Percentiles rank a stretch among this genome's conserved stretches.
Evolutionary conservation across 306 rosid species (phyloP).

Genomic region (Echinosophora koreensis): DNA sequence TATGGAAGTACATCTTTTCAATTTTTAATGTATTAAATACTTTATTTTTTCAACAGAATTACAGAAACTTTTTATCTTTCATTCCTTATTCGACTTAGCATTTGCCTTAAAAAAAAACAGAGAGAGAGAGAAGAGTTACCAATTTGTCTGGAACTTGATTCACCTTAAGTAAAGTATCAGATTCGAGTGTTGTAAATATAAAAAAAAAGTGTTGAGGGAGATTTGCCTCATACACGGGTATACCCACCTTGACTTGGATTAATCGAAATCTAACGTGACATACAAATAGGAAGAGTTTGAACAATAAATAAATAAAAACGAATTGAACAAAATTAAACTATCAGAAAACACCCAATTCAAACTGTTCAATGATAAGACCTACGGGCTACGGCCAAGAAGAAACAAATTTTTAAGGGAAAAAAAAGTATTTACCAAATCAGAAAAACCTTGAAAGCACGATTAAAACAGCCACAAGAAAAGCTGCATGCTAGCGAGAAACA

Average conservation of each 20-base stretch:
- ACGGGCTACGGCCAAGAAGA: slow-evolving; percentile 43
- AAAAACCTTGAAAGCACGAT: slow-evolving; percentile 51
- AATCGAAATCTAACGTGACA: too few species aligned
- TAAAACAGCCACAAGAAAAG: slow-evolving; percentile 42
- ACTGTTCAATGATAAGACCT: slow-evolving; percentile 45
- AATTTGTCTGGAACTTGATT: too few species aligned
- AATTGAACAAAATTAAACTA: slow-evolving; percentile 47
- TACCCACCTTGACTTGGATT: slow-evolving; percentile 1
- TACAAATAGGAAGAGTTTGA: slow-evolving; percentile 19
- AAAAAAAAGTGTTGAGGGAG: not conserved
- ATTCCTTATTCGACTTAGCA: too few species aligned
- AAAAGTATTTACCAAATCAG: slow-evolving; percentile 37
- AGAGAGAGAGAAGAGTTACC: too few species aligned
- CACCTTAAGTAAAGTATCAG: too few species aligned
- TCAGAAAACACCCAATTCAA: slow-evolving; percentile 59
- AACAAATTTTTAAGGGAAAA: not conserved
- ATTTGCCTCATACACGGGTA: too few species aligned
- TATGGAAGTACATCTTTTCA: too few species aligned
- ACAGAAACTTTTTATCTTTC: too few species aligned
- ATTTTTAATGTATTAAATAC: too few species aligned
- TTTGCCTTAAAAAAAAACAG: too few species aligned
- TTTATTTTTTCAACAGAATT: too few species aligned
- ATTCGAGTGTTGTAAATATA: too few species aligned
- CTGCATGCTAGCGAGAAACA: slow-evolving; percentile 37
- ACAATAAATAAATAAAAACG: slow-evolving; percentile 13